Percentiles rank a stretch among this genome's conserved stretches.
Conservation (phyloP, 768 basidiomycete species). For the Russula foetens region DNA sequence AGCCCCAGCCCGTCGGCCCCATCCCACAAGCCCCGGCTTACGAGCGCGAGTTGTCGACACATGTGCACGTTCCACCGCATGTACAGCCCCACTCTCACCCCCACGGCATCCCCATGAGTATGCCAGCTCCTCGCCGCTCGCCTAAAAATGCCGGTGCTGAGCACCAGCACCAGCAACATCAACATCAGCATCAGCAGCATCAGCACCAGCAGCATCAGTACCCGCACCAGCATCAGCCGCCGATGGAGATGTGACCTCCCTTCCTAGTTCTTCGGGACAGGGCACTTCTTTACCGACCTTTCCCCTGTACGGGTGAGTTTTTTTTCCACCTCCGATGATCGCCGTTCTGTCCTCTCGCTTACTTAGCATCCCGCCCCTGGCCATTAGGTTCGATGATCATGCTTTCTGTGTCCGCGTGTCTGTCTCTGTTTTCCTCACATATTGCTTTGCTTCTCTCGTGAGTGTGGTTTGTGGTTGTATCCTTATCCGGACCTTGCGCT, state of each 20-base stretch:
- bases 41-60: not conserved
- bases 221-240: not conserved
- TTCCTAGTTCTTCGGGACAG: too few species aligned
- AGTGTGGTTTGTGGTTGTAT: not conserved
- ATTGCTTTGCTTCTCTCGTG: too few species aligned
- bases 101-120: not conserved
- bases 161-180: not conserved
- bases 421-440: too few species aligned
- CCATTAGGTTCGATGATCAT: too few species aligned
- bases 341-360: not conserved
- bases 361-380: too few species aligned
- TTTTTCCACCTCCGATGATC: not conserved
- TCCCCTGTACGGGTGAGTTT: not conserved
- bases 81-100: not conserved
- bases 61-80: too few species aligned
- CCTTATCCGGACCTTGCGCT: conserved; percentile 1
- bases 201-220: not conserved
- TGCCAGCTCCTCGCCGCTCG: not conserved
- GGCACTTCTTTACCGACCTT: too few species aligned
- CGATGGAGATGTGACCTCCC: conserved; percentile 1
- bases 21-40: not conserved
- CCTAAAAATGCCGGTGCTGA: not conserved
- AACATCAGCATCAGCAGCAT: not conserved
- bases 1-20: not conserved
- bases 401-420: not conserved